Conservation (phyloP, 345 rosid genomes). For the sweet orange (Citrus sinensis) region DNA sequence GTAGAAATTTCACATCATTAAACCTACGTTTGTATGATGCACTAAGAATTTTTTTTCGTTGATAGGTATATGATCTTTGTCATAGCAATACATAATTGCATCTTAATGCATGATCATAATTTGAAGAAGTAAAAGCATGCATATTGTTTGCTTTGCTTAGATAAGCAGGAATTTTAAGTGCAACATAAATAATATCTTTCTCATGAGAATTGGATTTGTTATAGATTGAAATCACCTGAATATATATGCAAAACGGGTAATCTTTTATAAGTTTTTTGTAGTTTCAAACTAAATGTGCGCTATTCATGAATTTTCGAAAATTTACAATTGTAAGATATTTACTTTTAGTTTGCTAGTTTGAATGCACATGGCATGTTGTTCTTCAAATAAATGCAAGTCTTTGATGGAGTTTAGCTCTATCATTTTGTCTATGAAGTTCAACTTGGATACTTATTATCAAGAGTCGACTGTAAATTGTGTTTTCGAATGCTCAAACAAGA, state of each 20-base stretch:
- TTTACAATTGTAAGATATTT: background rate
- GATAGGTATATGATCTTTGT: constrained; percentile 19
- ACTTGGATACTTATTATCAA: too few relatives aligned
- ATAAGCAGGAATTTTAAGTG: constrained; percentile 31
- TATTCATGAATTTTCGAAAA: background rate
- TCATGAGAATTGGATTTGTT: constrained; percentile 5
- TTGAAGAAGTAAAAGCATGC: constrained; percentile 28
- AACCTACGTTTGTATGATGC: constrained; percentile 17
- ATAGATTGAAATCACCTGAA: background rate
- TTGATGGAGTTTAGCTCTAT: background rate
- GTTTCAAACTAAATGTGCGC: background rate
- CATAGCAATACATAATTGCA: constrained; percentile 32
- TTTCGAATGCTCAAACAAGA: background rate
- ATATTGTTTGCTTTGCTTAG: constrained; percentile 44
- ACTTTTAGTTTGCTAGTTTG: background rate
- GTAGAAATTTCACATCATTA: constrained; percentile 27
- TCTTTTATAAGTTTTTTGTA: background rate
- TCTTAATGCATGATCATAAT: constrained; percentile 26
- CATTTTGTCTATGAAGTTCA: background rate
- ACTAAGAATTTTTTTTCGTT: constrained; percentile 24
- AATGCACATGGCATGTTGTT: background rate
- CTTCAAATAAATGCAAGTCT: background rate
- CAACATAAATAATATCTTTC: constrained; percentile 6
- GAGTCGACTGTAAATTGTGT: background rate
- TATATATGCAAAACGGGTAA: background rate